Conservation (phyloP, 2,329 filamentous ascomycete species). For the Cadophora luteo-olivacea region DNA sequence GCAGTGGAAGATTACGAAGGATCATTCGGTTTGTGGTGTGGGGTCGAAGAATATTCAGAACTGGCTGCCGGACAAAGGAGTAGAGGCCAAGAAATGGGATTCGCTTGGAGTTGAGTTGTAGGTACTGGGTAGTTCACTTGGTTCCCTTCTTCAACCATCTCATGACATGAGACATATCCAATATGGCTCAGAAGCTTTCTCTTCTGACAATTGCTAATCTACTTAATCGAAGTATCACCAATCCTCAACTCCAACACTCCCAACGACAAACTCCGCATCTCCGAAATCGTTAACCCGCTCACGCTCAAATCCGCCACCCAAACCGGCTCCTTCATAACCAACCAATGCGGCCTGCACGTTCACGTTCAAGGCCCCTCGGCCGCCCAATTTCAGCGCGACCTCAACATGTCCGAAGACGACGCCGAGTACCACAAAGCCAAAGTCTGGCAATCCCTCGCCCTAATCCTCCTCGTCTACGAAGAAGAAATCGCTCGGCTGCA, state of each 20-base stretch:
- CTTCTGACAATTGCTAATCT: background rate
- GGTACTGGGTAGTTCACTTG: background rate
- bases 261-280: slow-evolving; percentile 25
- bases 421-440: slow-evolving; percentile 1
- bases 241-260: slow-evolving; percentile 23
- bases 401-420: slow-evolving; percentile 22
- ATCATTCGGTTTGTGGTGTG: slow-evolving; percentile 35
- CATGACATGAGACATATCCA: no score
- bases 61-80: slow-evolving; percentile 30
- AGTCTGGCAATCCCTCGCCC: slow-evolving; percentile 31
- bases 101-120: slow-evolving; percentile 37
- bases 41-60: slow-evolving; percentile 35
- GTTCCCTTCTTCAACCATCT: background rate
- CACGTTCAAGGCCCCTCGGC: slow-evolving; percentile 34
- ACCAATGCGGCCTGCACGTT: slow-evolving; percentile 40
- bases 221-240: slow-evolving; percentile 25
- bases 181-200: background rate
- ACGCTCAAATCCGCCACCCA: slow-evolving; percentile 17
- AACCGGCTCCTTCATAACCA: slow-evolving; percentile 37
- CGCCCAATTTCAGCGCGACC: slow-evolving; percentile 22
- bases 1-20: slow-evolving; percentile 29
- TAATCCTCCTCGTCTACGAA: slow-evolving; percentile 39
- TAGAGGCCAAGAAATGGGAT: slow-evolving; percentile 33
- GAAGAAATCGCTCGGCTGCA: slow-evolving; percentile 37
- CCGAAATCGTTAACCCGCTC: slow-evolving; percentile 25